phyloP scores from a whole-genome alignment of 2,329 filamentous ascomycete species.

The Tolypocladium ovalisporum region DNA sequence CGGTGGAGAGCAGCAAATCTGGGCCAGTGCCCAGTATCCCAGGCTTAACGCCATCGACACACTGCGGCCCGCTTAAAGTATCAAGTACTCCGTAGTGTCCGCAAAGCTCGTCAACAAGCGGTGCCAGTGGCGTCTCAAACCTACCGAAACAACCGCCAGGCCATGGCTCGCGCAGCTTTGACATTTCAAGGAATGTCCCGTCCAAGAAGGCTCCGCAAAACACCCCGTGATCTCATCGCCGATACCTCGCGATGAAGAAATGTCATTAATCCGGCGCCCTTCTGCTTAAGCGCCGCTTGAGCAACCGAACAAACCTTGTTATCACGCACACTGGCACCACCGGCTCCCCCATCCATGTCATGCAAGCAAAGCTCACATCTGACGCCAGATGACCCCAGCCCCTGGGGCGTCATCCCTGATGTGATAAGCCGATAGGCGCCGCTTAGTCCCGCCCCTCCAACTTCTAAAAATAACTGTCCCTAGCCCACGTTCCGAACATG shows the following conservation, averaged over 20 bases:
- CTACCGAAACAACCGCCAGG: not conserved
- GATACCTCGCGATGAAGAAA: not conserved
- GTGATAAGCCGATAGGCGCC: not conserved
- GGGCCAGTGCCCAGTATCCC: not conserved
- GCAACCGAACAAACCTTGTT: not conserved
- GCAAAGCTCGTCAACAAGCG: not conserved
- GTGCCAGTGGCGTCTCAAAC: not conserved
- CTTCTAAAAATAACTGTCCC: not conserved
- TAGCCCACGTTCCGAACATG: not conserved
- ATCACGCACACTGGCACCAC: not conserved
- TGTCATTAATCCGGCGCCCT: not conserved
- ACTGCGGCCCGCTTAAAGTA: no score
- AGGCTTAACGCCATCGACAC: not conserved
- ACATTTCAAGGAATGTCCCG: not conserved
- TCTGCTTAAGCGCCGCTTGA: not conserved
- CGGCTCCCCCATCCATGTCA: not conserved
- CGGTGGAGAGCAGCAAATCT: not conserved
- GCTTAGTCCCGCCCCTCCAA: not conserved
- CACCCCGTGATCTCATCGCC: not conserved
- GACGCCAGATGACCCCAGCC: not conserved
- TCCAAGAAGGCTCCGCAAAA: not conserved
- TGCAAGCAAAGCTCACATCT: not conserved
- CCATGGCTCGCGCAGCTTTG: not conserved
- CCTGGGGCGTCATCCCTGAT: not conserved
- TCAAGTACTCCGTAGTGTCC: no score